Evolutionary conservation across 2,329 filamentous ascomycete species (phyloP).

Genomic region (Ophiostoma novo-ulmi): DNA sequence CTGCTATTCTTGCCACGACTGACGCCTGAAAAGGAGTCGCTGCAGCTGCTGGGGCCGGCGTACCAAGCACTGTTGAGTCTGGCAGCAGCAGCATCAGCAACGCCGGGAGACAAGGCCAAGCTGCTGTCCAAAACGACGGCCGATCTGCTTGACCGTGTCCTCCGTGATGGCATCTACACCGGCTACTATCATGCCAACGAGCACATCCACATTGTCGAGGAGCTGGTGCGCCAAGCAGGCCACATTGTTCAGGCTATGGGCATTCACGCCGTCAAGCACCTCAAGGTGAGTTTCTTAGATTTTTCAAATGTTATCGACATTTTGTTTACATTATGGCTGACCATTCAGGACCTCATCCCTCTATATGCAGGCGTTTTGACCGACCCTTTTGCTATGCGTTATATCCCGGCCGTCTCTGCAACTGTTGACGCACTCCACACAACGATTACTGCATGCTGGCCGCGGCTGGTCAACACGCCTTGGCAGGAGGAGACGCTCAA

Average conservation of each 20-base stretch:
- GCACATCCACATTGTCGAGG: conserved; percentile 51
- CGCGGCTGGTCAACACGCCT: conserved; percentile 50
- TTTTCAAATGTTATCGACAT: not conserved
- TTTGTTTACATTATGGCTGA: not conserved
- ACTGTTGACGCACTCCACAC: conserved; percentile 51
- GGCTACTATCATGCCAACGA: conserved; percentile 55
- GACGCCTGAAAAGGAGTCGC: conserved; percentile 67
- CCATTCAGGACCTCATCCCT: conserved; percentile 56
- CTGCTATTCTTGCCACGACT: conserved; percentile 72
- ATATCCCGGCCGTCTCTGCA: conserved; percentile 49
- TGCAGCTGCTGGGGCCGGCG: conserved; percentile 57
- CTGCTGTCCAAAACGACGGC: not conserved
- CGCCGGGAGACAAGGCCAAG: conserved; percentile 26
- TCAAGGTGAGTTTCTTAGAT: conserved; percentile 46
- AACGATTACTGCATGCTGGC: conserved; percentile 62
- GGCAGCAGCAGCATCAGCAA: conserved; percentile 30
- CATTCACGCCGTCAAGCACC: conserved; percentile 60
- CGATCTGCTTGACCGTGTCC: conserved; percentile 47
- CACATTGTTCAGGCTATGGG: conserved; percentile 53
- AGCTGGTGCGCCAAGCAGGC: conserved; percentile 50
- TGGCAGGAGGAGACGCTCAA: conserved; percentile 62
- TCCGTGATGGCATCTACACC: conserved; percentile 52
- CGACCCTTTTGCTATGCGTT: conserved; percentile 60
- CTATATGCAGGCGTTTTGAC: conserved; percentile 60
- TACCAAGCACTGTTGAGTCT: conserved; percentile 64